phyloP scores from a whole-genome alignment of 1,139 yeast genomes.

The Groenewaldozyma sp. region DNA sequence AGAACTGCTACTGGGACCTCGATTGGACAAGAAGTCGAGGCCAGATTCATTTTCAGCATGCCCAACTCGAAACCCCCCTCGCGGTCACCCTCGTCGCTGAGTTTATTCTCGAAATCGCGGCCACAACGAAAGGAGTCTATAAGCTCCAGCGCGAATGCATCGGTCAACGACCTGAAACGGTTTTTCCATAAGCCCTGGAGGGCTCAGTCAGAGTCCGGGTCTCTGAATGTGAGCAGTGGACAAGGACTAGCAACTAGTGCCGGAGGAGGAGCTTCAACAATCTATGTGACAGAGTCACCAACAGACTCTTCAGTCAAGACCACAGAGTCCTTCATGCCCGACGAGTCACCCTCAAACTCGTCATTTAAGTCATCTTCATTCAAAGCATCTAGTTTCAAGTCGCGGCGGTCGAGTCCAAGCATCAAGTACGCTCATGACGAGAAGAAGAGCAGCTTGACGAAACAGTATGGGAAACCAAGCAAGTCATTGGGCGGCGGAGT shows the following conservation, averaged over 20 bases:
- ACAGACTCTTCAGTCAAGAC: conserved; percentile 6
- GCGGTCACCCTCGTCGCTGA: conserved; percentile 22
- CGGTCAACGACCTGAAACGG: conserved; percentile 26
- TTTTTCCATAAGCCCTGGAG: conserved; percentile 27
- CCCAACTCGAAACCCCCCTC: conserved; percentile 14
- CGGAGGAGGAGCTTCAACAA: not conserved
- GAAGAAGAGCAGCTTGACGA: conserved; percentile 42
- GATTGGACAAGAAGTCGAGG: conserved; percentile 14
- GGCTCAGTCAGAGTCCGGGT: conserved; percentile 7
- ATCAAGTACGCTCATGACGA: conserved; percentile 11
- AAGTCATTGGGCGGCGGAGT: conserved; percentile 93
- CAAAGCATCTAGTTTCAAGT: conserved; percentile 9
- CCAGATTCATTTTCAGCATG: conserved; percentile 19
- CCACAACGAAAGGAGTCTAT: conserved; percentile 20
- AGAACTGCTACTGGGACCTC: conserved; percentile 2
- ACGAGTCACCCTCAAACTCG: conserved; percentile 10
- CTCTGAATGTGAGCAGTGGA: too few relatives aligned
- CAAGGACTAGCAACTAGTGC: too few relatives aligned
- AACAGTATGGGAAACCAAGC: conserved; percentile 73
- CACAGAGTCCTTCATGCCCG: conserved; percentile 8
- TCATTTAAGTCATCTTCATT: conserved; percentile 4
- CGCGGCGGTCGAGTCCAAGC: conserved; percentile 14
- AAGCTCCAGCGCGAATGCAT: conserved; percentile 13
- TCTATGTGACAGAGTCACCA: not conserved
- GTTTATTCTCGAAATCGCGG: conserved; percentile 17